These are phyloP conservation scores for Cucurbita ficifolia DNA, from an alignment of 306 rosid genomes.

Conservation along the genomic window DNA sequence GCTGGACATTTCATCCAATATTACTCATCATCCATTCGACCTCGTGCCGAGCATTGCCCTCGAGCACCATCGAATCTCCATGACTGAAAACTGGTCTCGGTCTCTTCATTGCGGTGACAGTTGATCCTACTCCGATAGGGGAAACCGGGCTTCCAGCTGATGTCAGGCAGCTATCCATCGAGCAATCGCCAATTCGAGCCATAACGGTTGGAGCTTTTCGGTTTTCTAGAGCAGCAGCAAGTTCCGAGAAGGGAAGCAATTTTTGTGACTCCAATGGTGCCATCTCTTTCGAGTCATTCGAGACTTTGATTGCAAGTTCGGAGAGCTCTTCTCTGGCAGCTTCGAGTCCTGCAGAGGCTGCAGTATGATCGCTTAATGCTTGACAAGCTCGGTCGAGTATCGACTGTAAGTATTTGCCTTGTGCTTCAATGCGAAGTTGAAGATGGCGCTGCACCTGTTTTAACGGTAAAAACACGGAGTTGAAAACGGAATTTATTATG, in stretches of 20 bases:
- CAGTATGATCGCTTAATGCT: slow-evolving; percentile 33
- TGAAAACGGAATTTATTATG: neutral
- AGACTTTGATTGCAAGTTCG: slow-evolving; percentile 30
- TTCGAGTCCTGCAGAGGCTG: slow-evolving; percentile 26
- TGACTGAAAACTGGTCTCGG: slow-evolving; percentile 23
- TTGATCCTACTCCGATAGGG: slow-evolving; percentile 19
- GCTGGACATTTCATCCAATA: slow-evolving; percentile 23
- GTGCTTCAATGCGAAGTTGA: slow-evolving; percentile 51
- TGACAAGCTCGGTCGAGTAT: slow-evolving; percentile 48
- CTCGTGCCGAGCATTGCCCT: slow-evolving; percentile 26
- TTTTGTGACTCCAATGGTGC: slow-evolving; percentile 15
- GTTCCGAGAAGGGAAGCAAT: slow-evolving; percentile 22
- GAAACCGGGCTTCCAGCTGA: slow-evolving; percentile 31
- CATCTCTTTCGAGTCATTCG: slow-evolving; percentile 22
- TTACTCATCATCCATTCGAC: slow-evolving; percentile 42
- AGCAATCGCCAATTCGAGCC: slow-evolving; percentile 28
- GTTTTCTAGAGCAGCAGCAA: slow-evolving; percentile 23
- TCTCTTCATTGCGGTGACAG: slow-evolving; percentile 27
- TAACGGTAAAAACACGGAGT: neutral
- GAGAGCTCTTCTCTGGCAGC: slow-evolving; percentile 43
- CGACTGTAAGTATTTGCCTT: slow-evolving; percentile 39
- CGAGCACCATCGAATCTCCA: slow-evolving; percentile 30
- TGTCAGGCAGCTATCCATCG: slow-evolving; percentile 30
- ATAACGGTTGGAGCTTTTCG: slow-evolving; percentile 9
- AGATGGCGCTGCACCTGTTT: slow-evolving; percentile 44